Evolutionary conservation across 2,329 filamentous ascomycete genomes (phyloP).

Genomic region (Stagonosporopsis chrysanthemi): DNA sequence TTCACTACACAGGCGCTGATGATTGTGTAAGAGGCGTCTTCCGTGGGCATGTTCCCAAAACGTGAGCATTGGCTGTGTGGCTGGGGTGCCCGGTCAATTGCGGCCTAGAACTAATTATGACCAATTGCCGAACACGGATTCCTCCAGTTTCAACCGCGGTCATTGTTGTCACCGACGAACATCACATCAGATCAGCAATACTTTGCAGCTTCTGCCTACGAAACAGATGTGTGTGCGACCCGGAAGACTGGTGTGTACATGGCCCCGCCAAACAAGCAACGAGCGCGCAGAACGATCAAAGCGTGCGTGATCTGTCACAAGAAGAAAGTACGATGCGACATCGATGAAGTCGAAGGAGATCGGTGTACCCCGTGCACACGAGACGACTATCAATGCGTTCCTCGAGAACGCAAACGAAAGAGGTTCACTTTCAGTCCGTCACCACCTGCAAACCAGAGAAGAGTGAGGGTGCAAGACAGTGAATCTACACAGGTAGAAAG

Average conservation of each 20-base stretch:
- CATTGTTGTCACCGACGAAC: not conserved
- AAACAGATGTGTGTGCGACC: slow-evolving; percentile 5
- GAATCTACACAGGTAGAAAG: slow-evolving; percentile 19
- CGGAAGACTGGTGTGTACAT: slow-evolving; percentile 8
- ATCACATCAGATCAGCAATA: not conserved
- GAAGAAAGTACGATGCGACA: slow-evolving; percentile 49
- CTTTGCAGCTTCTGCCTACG: not conserved
- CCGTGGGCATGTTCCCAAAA: not conserved
- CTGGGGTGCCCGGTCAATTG: slow-evolving; percentile 8
- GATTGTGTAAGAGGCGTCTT: too few species aligned
- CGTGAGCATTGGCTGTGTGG: not conserved
- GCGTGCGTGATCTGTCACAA: slow-evolving; percentile 55
- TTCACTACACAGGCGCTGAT: too few species aligned
- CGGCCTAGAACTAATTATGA: not conserved
- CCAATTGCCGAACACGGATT: slow-evolving; percentile 1
- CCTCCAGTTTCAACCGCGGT: slow-evolving; percentile 6
- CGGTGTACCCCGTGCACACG: slow-evolving; percentile 49
- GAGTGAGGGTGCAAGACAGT: slow-evolving; percentile 23
- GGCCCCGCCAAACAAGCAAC: slow-evolving; percentile 27
- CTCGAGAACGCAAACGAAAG: slow-evolving; percentile 43
- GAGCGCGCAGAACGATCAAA: slow-evolving; percentile 40
- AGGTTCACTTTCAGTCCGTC: slow-evolving; percentile 44
- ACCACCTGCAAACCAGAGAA: slow-evolving; percentile 29
- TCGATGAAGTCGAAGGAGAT: slow-evolving; percentile 43
- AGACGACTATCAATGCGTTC: slow-evolving; percentile 45